phyloP scores from a whole-genome alignment of 2,329 filamentous ascomycete genomes.

The Colletotrichum lentis region DNA sequence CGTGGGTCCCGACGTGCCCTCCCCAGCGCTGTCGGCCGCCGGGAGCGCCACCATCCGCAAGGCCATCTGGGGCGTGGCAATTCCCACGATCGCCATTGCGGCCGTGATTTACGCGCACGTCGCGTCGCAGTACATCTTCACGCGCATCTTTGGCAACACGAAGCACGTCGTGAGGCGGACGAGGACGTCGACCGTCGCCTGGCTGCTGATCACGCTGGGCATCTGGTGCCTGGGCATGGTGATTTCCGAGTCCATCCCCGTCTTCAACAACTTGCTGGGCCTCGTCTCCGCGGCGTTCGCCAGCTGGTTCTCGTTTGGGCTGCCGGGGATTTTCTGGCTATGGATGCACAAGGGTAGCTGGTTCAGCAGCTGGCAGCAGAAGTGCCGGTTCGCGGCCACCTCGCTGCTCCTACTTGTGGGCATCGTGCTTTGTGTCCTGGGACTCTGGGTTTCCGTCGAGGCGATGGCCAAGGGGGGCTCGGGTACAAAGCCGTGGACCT shows the following conservation, averaged over 20 bases:
- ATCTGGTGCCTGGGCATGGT: conserved; percentile 71
- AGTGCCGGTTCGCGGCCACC: conserved; percentile 45
- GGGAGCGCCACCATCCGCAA: conserved; percentile 63
- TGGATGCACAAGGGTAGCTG: conserved; percentile 56
- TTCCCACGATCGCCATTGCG: conserved; percentile 75
- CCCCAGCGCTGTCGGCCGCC: conserved; percentile 72
- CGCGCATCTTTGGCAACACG: conserved; percentile 68
- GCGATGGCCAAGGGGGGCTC: conserved; percentile 45
- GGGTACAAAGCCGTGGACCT: conserved; percentile 49
- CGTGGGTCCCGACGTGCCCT: conserved; percentile 67
- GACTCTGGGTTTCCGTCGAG: conserved; percentile 52
- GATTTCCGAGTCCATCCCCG: conserved; percentile 73
- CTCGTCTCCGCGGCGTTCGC: conserved; percentile 71
- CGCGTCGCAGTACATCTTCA: conserved; percentile 71
- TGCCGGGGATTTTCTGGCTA: conserved; percentile 58
- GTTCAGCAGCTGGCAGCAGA: conserved; percentile 47
- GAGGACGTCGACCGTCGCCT: conserved; percentile 60
- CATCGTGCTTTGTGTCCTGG: conserved; percentile 49
- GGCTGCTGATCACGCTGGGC: conserved; percentile 63
- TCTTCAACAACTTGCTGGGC: conserved; percentile 71
- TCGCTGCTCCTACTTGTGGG: conserved; percentile 47
- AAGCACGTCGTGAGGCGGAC: conserved; percentile 62
- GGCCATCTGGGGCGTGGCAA: conserved; percentile 72
- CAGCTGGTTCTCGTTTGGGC: conserved; percentile 70
- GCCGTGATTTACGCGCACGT: conserved; percentile 76